Evolutionary conservation across 2,329 filamentous ascomycete species (phyloP), one percentile per base, ranked within the genome.

Genomic region (Cladosporium sp.): DNA sequence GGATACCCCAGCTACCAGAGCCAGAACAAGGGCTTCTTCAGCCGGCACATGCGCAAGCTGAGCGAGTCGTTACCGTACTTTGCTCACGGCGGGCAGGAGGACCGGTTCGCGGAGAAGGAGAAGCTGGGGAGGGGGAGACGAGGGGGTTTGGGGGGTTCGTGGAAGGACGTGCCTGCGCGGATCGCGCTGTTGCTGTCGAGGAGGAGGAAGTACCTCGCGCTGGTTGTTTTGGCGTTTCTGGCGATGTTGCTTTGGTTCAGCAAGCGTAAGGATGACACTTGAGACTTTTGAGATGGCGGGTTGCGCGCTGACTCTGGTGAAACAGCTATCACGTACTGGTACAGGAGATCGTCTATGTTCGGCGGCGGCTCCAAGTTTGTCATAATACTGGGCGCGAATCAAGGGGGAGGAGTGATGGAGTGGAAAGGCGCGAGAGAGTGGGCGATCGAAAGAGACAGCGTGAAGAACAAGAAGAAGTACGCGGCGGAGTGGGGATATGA

Each of bases 401-500:
- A 95, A 58, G 93, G 93, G 45, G 93, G 93, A 55, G 93, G 93
- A 63, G 93, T 98, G 7, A 97, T 97, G 90, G 92, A 96, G 66
- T 96, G 90, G 92, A 98, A 98, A 71, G 92, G 92, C 0, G 87
- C 92, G 16, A 82, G 91, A 56, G 93, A 98, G 73, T 98, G 93
- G 93, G 93, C 93, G 1, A 95, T 97, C 64, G 93, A 98, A 73
- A 81, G 93, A 68, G 91, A 97, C 74, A 97, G 92, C 66, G 83
- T 97, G 51, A 85, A 85, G 68, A 98, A 98, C 74, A 98, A 98
- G 77, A 85, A 86, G 67, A 87, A 85, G 65, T 98, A 98, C 66
- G 86, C 84, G 2, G 78, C 82, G 33, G 80, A 79, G 68, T 97
- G 93, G 91, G 93, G 93, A 11, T 97, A 98, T 69, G 87, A 96